Conservation (phyloP, 2,329 filamentous ascomycete genomes). For the Neofusicoccum cordaticola region DNA sequence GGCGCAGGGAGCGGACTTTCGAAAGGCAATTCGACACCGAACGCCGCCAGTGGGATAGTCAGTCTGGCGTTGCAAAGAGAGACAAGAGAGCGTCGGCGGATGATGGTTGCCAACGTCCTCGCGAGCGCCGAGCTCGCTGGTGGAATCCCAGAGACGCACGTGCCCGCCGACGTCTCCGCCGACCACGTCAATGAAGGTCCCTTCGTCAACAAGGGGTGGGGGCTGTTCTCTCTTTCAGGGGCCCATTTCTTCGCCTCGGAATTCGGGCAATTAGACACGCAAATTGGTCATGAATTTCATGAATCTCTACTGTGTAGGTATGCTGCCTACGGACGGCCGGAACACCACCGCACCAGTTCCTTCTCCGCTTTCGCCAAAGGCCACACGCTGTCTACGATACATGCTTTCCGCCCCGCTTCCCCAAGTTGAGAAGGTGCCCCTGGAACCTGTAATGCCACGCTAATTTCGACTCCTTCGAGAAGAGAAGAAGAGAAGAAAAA, state of each 20-base stretch:
- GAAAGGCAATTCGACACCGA: background rate
- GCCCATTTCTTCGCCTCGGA: background rate
- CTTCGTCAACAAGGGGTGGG: background rate
- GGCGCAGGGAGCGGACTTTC: background rate
- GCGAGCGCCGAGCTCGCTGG: conserved; percentile 13
- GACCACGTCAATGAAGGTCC: conserved; percentile 13
- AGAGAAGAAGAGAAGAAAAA: background rate
- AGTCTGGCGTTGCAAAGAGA: background rate
- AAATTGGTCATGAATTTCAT: background rate
- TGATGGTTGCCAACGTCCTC: background rate
- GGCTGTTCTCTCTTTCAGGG: background rate
- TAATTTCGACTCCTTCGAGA: background rate
- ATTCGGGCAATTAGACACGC: background rate
- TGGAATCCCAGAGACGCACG: conserved; percentile 5
- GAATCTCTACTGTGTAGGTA: background rate
- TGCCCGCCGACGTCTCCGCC: background rate
- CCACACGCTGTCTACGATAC: background rate
- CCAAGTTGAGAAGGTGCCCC: background rate
- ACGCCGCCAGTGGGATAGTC: background rate
- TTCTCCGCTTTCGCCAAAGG: background rate
- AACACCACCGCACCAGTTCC: background rate
- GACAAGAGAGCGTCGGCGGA: background rate
- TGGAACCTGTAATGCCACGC: conserved; percentile 3
- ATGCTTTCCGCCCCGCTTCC: background rate
- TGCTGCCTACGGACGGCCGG: background rate